Conservation (phyloP, 768 basidiomycete genomes). For the Lentinula sp. region DNA sequence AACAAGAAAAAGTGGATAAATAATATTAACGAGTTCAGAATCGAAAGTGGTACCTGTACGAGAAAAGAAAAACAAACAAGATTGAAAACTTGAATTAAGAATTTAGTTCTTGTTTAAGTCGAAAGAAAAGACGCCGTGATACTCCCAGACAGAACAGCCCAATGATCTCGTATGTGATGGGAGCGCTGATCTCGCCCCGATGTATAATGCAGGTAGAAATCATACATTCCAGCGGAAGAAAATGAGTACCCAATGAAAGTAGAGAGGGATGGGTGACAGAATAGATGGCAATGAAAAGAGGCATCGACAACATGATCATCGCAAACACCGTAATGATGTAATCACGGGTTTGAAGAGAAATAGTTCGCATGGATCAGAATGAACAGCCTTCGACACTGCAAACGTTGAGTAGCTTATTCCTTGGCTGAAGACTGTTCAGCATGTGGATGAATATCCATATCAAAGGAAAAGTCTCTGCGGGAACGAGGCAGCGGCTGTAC, state of each 20-base stretch:
- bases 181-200: not conserved
- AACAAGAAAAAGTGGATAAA: conserved; percentile 1
- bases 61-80: not conserved
- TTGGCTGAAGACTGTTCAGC: not conserved
- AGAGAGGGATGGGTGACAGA: not conserved
- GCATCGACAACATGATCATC: not conserved
- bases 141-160: not conserved
- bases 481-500: conserved; percentile 2
- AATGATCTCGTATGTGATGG: conserved; percentile 1
- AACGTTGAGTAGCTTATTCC: not conserved
- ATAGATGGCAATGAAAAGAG: not conserved
- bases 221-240: not conserved
- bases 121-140: not conserved
- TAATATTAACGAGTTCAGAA: conserved; percentile 2
- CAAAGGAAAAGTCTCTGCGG: not conserved
- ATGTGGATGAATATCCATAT: not conserved
- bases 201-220: not conserved
- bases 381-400: conserved; percentile 3
- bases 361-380: not conserved
- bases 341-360: not conserved
- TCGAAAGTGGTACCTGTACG: not conserved
- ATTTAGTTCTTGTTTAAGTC: not conserved
- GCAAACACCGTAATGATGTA: not conserved
- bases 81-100: not conserved
- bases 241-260: not conserved